Conservation (phyloP, 2,329 filamentous ascomycete species). For the Phoma sp. region DNA sequence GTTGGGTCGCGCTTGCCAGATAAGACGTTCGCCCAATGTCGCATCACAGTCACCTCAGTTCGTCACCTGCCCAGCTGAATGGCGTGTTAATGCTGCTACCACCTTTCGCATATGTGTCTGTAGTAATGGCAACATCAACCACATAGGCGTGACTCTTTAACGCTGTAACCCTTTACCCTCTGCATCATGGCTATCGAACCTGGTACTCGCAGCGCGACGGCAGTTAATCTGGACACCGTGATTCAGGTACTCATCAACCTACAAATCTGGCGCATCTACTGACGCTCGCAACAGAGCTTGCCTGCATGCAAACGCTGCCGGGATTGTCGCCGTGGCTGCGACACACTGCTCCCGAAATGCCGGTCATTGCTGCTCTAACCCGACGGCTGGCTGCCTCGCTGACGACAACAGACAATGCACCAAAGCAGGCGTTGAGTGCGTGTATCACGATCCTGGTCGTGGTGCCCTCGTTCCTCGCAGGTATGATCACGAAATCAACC, state of each 20-base stretch:
- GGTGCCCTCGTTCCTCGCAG: constrained; percentile 40
- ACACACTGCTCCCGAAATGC: constrained; percentile 46
- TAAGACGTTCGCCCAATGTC: constrained; percentile 18
- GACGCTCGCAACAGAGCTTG: constrained; percentile 27
- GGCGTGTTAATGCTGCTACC: neutral
- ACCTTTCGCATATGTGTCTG: neutral
- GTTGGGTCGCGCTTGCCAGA: constrained; percentile 25
- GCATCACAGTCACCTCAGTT: constrained; percentile 10
- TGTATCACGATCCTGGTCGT: constrained; percentile 45
- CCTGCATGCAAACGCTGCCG: constrained; percentile 46
- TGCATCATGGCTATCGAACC: constrained; percentile 10
- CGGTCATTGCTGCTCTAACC: constrained; percentile 21
- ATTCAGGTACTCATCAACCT: constrained; percentile 25
- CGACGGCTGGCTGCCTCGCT: constrained; percentile 10
- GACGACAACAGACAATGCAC: constrained; percentile 41
- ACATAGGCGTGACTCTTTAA: neutral
- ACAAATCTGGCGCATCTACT: neutral
- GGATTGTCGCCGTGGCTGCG: constrained; percentile 46
- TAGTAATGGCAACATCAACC: neutral
- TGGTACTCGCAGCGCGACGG: constrained; percentile 8
- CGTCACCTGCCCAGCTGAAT: constrained; percentile 14
- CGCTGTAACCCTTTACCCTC: neutral
- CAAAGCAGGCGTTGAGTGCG: constrained; percentile 44
- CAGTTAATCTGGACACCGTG: constrained; percentile 28
- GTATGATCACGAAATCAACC: constrained; percentile 17